phyloP scores from a whole-genome alignment of 2,329 filamentous ascomycete genomes.

The Exophiala mesophila region DNA sequence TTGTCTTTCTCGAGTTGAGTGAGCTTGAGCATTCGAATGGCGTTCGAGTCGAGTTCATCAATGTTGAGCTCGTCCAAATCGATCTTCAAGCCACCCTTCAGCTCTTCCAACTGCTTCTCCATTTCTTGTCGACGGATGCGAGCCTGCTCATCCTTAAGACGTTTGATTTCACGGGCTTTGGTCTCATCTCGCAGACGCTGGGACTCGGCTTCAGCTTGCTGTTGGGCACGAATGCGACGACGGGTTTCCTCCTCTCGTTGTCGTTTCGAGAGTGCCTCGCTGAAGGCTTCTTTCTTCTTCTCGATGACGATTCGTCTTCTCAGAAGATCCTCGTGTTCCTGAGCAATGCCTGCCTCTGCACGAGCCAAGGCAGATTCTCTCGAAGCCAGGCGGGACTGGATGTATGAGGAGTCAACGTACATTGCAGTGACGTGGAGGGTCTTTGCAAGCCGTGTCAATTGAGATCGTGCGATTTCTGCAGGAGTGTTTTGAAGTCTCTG shows the following conservation, averaged over 20 bases:
- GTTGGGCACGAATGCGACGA: conserved; percentile 80
- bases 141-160: conserved; percentile 79
- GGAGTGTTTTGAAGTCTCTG: conserved; percentile 97
- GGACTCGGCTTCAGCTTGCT: conserved; percentile 83
- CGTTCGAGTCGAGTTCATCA: conserved; percentile 80
- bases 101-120: conserved; percentile 84
- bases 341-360: conserved; percentile 79
- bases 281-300: conserved; percentile 95
- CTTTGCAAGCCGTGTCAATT: conserved; percentile 86
- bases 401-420: conserved; percentile 89
- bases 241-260: conserved; percentile 89
- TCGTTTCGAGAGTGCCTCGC: conserved; percentile 77
- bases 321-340: conserved; percentile 82
- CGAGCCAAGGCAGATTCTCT: conserved; percentile 75
- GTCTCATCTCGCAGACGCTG: conserved; percentile 88
- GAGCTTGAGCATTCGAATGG: conserved; percentile 89
- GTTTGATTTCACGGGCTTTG: conserved; percentile 80
- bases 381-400: conserved; percentile 71
- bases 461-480: conserved; percentile 92
- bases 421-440: conserved; percentile 89
- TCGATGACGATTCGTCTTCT: conserved; percentile 86
- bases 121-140: conserved; percentile 89
- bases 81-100: conserved; percentile 85
- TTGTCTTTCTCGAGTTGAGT: conserved; percentile 96
- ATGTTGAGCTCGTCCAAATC: conserved; percentile 68